Evolutionary conservation across 331 rosid genomes (phyloP), one percentile per base, ranked within the genome.

Genomic region (Erythrophleum ivorense): DNA sequence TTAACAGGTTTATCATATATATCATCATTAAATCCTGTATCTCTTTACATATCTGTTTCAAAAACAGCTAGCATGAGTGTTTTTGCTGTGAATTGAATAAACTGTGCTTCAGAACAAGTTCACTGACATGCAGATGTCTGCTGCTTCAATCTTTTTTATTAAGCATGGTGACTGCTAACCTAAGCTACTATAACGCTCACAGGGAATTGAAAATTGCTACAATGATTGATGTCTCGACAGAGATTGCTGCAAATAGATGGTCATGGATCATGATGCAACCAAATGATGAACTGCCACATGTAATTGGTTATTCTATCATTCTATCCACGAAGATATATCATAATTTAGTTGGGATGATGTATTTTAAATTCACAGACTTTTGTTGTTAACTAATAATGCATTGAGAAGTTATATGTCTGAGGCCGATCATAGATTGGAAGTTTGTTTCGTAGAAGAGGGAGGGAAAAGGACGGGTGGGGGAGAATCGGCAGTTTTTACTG

Each of bases 221-320:
- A 80, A 71, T 71, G 63, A 71, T 80, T 72, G 65, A 49, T 59
- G 36, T 43, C 60, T 46, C 24, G 76, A 69, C 83, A 41, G 53
- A 80, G 53, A 80, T 65, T 52, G 72, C 81, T 21, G 65, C 65
- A 6, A 48, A 63, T 9, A 64, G 15, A 65, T 78, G 60, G 81
- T 43, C 71, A 63, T 33, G 34, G 12, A 77, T 31, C 40, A 3
- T 50, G 64, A 63, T 64, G 31, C 64, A 63, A 49, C 77, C 50
- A 77, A 48, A 77, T 48, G 33, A 78, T 50, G 81, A 36, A 64
- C 19, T 13, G 49, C 50, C 52, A 65, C 48, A 49, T 77, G 71
- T 50, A 38, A 78, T 52, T 43, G 18, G 75, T 36, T 52, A 14
- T 62, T 78, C 54, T 29, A 65, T 65, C 64, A 13, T 64, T 78